These are phyloP conservation scores for Cornus suecica DNA, from an alignment of 148 eudicot species.

Conservation along the genomic window DNA sequence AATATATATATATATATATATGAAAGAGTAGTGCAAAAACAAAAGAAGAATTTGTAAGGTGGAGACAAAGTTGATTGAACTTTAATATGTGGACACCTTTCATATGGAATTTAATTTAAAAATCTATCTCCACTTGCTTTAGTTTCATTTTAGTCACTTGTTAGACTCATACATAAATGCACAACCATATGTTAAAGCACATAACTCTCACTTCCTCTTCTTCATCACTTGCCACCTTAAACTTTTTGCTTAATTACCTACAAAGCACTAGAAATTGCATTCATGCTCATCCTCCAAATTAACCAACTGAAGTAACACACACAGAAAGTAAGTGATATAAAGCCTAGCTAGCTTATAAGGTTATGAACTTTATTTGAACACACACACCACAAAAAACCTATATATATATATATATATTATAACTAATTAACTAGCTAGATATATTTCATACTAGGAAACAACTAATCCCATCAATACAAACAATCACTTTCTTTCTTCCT, in stretches of 20 bases:
- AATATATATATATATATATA: no score
- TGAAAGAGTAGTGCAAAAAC: conserved; percentile 17
- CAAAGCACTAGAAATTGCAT: neutral
- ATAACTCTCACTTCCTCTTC: neutral
- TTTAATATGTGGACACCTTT: conserved; percentile 11
- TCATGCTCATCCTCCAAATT: neutral
- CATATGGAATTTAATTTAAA: neutral
- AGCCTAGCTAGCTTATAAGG: no score
- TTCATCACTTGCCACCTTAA: neutral
- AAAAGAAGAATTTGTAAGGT: conserved; percentile 5
- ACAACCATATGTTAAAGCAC: neutral
- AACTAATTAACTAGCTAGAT: no score
- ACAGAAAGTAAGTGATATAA: neutral
- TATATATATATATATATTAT: no score
- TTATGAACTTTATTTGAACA: neutral
- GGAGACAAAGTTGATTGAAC: conserved; percentile 15
- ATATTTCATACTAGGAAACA: no score
- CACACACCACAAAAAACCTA: no score
- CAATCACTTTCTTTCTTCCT: no score
- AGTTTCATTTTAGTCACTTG: neutral
- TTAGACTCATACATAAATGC: neutral
- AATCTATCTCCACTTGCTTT: neutral
- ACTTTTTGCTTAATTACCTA: neutral
- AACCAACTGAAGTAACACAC: neutral
- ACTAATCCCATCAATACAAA: no score